These are phyloP conservation scores for Ulvella scutata DNA, from an alignment of 139 green algal genomes.

Conservation along the genomic window DNA sequence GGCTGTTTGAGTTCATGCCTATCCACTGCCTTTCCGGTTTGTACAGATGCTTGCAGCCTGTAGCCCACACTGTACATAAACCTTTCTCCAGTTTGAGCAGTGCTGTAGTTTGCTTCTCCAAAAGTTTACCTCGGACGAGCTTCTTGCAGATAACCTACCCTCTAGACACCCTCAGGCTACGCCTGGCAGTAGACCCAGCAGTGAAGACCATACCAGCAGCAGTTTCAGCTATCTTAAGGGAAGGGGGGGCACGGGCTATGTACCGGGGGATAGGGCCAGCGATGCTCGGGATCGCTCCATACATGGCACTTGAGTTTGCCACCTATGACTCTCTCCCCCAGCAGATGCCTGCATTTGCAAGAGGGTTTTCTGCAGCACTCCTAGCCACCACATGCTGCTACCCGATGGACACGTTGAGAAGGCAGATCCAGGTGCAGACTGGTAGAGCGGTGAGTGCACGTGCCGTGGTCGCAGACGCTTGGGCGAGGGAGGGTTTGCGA, in stretches of 20 bases:
- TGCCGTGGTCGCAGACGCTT: background rate
- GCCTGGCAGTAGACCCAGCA: conserved; percentile 57
- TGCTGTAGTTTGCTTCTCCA: too few species aligned
- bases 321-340: conserved; percentile 43
- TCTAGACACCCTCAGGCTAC: conserved; percentile 60
- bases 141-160: conserved; percentile 55
- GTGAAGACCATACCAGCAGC: conserved; percentile 29
- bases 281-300: conserved; percentile 58
- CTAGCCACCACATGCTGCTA: conserved; percentile 54
- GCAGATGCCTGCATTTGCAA: conserved; percentile 31
- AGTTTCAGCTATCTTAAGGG: conserved; percentile 20
- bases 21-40: too few species aligned
- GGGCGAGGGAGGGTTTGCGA: conserved; percentile 20
- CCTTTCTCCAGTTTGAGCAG: too few species aligned
- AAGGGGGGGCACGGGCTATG: conserved; percentile 40
- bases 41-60: too few species aligned
- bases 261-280: conserved; percentile 53
- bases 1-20: too few species aligned
- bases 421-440: conserved; percentile 27
- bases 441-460: background rate
- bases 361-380: conserved; percentile 47
- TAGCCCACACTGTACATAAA: too few species aligned
- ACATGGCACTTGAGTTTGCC: conserved; percentile 64
- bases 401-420: conserved; percentile 57
- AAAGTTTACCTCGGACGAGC: too few species aligned